A percentile compares a stretch with the other conserved stretches of the same genome.
Evolutionary conservation across 2,329 filamentous ascomycete genomes (phyloP).

Genomic region (Onygenales sp.): DNA sequence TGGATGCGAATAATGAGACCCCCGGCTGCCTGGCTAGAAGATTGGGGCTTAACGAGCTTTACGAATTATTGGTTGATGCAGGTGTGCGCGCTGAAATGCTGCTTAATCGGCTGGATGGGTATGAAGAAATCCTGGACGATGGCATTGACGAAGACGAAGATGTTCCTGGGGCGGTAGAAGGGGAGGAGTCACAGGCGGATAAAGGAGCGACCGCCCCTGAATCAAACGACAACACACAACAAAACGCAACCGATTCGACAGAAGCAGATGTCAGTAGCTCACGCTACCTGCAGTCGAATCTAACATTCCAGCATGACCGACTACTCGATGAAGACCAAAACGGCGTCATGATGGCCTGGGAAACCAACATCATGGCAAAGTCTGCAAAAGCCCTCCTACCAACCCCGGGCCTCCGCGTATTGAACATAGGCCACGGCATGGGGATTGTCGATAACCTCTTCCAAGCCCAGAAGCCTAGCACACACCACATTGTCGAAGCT

Average conservation of each 20-base stretch:
- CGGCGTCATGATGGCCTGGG: constrained; percentile 92
- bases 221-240: constrained; percentile 15
- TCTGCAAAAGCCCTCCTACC: constrained; percentile 61
- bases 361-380: constrained; percentile 73
- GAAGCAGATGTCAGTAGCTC: constrained; percentile 48
- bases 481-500: constrained; percentile 79
- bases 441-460: constrained; percentile 77
- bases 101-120: constrained; percentile 71
- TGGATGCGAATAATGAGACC: constrained; percentile 78
- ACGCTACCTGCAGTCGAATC: constrained; percentile 57
- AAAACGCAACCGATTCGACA: constrained; percentile 7
- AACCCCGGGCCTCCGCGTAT: constrained; percentile 54
- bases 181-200: constrained; percentile 26
- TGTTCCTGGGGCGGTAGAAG: constrained; percentile 16
- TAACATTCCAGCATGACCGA: constrained; percentile 56
- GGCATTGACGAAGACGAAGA: constrained; percentile 32
- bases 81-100: constrained; percentile 85
- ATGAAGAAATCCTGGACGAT: constrained; percentile 55
- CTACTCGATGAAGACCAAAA: constrained; percentile 68
- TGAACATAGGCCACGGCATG: constrained; percentile 88
- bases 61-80: constrained; percentile 76
- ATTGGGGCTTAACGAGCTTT: constrained; percentile 60
- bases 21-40: constrained; percentile 74
- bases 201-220: constrained; percentile 12
- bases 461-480: constrained; percentile 53